Evolutionary conservation across 139 green algal genomes (phyloP), one percentile per base, ranked within the genome.

Genomic region (Chlamydomonas sphaeroides): DNA sequence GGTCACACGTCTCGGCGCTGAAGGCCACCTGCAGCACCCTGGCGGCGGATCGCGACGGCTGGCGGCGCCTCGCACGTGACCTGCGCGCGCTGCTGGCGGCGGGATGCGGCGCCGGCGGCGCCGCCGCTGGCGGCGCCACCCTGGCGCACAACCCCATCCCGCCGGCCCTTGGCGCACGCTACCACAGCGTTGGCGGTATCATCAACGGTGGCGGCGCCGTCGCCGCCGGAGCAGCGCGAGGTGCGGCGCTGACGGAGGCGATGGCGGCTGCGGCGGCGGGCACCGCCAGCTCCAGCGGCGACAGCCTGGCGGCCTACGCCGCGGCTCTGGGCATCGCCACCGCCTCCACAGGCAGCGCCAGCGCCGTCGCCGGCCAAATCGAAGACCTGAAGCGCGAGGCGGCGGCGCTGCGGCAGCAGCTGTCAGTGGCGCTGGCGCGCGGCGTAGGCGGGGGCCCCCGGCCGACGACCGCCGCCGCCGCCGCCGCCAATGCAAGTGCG

Each of bases 41-140:
- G 7, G 75, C 75, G 18, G 61, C 59, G 21, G 75, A 82, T 25
- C 61, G 75, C 7, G 75, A 82, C 63, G 75, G 62, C 75, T 82
- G 75, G 75, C 61, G 59, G 21, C 75, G 75, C 4, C 75, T 73
- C 62, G 61, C 42, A 8, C 62, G 62, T 5, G 75, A 82, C 5
- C 61, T 82, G 25, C 75, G 75, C 5, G 75, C 62, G 0, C 32
- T 82, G 45, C 21, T 82, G 61, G 75, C 75, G 21, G 42, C 18
- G 21, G 62, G 75, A 7, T 7, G 51, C n/a, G 41, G 14, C 25
- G 61, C 38, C 32, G 62, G 11, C 15, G 42, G 51, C 20, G 56
- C 57, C 8, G 48, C 5, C 68, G 32, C 28, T 36, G 72, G 72
- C 51, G 26, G 32, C 35, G 63, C 56, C 26, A 25, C 1, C 51